Evolutionary conservation across 805 yeast species (phyloP), one percentile per base, ranked within the genome.

Genomic region (Myxozyma neglecta): DNA sequence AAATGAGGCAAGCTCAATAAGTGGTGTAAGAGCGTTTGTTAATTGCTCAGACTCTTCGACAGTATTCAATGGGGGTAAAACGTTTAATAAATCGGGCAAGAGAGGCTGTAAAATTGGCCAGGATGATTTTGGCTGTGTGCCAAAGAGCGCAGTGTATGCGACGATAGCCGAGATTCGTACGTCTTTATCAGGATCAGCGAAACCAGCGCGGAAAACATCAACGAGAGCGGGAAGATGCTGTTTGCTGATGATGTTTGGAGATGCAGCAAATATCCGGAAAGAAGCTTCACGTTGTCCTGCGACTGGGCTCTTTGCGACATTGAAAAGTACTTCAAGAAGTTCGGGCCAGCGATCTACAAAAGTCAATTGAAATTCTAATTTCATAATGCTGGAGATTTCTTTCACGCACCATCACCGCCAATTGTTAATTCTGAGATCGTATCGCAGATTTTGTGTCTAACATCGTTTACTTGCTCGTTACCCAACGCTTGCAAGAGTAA

Each of bases 141-240:
- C 86, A 77, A 94, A 94, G 69, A 89, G 89, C 1, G 96, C 88
- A 40, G 91, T 93, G 78, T 90, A 94, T 0, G 99, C 97, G 18
- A 90, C 85, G 66, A 94, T 90, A 2, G 97, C 89, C 18, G 97
- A 87, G 63, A 94, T 89, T 71, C 96, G 85, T 37, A 94, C 98
- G 58, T 85, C 86, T 74, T 90, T 97, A 69, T 81, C 80, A 1
- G 77, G 71, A 73, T 94, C 98, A 24, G 83, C 86, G 72, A 94
- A 93, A 0, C 97, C 98, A 1, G 82, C 71, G 68, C 84, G 85
- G 73, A 92, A 91, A 43, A 92, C 79, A 13, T 91, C 88, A 56
- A 89, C 76, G 14, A 85, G 75, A 18, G 82, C 82, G n/a, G 64
- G 70, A 42, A 87, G 75, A 69, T 83, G 83, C 29, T 83, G 81